phyloP scores from a whole-genome alignment of 208 protist genomes.

The Leishmania turanica region DNA sequence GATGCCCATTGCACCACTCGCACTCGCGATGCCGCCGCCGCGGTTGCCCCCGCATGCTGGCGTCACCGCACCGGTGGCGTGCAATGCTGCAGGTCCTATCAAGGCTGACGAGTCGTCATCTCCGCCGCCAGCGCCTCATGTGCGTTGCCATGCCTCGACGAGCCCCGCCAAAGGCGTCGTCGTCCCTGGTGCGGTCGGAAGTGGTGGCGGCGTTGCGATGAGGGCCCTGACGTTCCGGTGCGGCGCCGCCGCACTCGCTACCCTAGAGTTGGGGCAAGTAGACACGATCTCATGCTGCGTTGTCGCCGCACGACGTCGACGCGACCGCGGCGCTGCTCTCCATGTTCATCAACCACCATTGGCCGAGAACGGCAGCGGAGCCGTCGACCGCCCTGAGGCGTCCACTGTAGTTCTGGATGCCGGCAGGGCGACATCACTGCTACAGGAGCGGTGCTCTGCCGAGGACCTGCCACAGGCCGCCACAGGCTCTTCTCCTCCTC shows the following conservation, averaged over 20 bases:
- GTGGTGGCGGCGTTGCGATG: slow-evolving; percentile 23
- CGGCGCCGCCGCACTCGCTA: neutral
- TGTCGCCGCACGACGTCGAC: neutral
- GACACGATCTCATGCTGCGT: slow-evolving; percentile 15
- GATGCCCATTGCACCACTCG: neutral
- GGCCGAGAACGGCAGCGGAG: neutral
- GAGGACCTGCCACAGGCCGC: neutral
- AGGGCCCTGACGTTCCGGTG: slow-evolving; percentile 4
- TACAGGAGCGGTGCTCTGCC: slow-evolving; percentile 1
- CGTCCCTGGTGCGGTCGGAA: neutral
- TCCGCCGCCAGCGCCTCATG: neutral
- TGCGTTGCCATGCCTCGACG: neutral
- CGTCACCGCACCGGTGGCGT: neutral
- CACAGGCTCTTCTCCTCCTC: neutral
- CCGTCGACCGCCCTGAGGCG: neutral
- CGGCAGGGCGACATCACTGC: neutral
- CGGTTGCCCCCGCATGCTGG: neutral
- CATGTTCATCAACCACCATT: neutral
- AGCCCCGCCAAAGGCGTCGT: neutral
- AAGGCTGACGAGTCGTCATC: neutral
- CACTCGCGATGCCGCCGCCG: neutral
- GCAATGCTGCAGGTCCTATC: neutral
- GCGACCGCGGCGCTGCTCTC: neutral
- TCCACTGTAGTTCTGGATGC: neutral
- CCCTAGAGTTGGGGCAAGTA: neutral